phyloP scores from a whole-genome alignment of 257 asterid species.

The Scutellaria galericulata region DNA sequence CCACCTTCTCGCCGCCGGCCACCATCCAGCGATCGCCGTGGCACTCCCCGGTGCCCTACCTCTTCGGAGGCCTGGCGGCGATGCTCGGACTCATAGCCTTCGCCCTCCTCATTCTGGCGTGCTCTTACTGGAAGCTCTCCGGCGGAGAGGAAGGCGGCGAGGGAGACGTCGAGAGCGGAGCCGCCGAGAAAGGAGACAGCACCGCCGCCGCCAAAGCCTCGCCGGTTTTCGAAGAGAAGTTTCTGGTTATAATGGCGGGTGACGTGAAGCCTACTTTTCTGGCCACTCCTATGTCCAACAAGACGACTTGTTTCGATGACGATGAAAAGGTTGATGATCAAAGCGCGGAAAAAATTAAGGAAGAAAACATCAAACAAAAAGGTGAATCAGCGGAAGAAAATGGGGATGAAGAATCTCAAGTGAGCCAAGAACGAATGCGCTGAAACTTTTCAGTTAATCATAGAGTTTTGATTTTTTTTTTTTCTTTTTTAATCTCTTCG shows the following conservation, averaged over 20 bases:
- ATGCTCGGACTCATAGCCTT: constrained; percentile 66
- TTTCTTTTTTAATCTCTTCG: too few species aligned
- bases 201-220: constrained; percentile 37
- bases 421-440: constrained; percentile 42
- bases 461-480: neutral
- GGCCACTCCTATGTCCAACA: constrained; percentile 53
- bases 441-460: neutral
- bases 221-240: constrained; percentile 60
- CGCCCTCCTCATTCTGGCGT: constrained; percentile 68
- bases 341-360: constrained; percentile 7
- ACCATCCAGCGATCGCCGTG: constrained; percentile 54
- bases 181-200: constrained; percentile 46
- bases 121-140: constrained; percentile 70
- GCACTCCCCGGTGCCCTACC: constrained; percentile 76
- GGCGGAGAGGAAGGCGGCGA: constrained; percentile 35
- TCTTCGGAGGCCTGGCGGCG: constrained; percentile 71
- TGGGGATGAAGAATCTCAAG: constrained; percentile 33
- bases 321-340: constrained; percentile 30
- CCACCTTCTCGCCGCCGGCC: constrained; percentile 60
- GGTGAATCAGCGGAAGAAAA: constrained; percentile 27
- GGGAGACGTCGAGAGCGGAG: constrained; percentile 42
- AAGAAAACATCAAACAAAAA: constrained; percentile 20
- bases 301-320: constrained; percentile 15
- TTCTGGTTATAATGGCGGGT: constrained; percentile 74
- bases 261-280: constrained; percentile 60